Evolutionary conservation across 371 early-diverging fungal genomes (phyloP), one percentile per base, ranked within the genome.

Genomic region (Saksenaea oblongispora): DNA sequence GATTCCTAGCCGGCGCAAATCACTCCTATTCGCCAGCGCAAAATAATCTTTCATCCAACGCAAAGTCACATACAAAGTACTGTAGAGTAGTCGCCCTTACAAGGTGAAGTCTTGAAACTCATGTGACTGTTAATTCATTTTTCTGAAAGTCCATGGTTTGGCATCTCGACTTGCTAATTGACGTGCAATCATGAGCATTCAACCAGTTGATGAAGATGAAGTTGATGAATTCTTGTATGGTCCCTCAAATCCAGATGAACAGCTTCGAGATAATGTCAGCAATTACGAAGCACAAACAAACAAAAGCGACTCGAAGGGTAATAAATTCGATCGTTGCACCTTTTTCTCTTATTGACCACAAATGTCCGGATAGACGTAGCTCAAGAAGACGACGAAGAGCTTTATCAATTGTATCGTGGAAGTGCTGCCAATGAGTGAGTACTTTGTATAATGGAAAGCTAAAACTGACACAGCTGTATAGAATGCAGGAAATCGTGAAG

Each of bases 161-260:
- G 31, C 31, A 7, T 31, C 31, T 31, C 31, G 31, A 31, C 2
- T 31, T 2, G 2, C 7, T 31, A 31, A 31, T 31, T 31, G 31
- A 47, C 51, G 5, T 22, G 24, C n/a, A n/a, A 47, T 11, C 39
- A 47, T 47, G 51, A 47, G 22, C 1, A 17, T 18, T 47, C 51
- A 47, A 22, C 51, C 51, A 9, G 36, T 58, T 14, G 71, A 71
- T n/a, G 71, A 70, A 31, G 72, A 72, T 65, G 72, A 72, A 14
- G 72, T 72, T 9, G 72, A 72, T 44, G 72, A 72, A 37, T 72
- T 72, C 27, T 42, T 72, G 17, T 72, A 72, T 36, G 72, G 72
- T 22, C 37, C 62, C 14, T 65, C 70, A 7, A 34, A 54, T 44
- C 56, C 56, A 41, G 58, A 39, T 22, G 53, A 56, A 5, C 47